These are phyloP conservation scores for Suhomyces wounanorum DNA, from an alignment of 1,139 yeast genomes.

Conservation along the genomic window DNA sequence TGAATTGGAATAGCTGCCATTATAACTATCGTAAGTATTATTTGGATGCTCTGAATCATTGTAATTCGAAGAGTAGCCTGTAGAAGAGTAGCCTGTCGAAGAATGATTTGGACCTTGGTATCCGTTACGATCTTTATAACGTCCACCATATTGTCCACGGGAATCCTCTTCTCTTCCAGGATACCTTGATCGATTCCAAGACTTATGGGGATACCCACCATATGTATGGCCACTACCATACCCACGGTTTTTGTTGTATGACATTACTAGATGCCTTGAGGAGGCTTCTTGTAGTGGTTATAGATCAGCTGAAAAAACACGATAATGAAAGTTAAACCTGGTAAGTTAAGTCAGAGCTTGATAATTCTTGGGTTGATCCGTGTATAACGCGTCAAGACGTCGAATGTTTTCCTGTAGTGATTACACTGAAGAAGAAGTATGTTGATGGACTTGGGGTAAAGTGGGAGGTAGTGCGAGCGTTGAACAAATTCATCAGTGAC, in stretches of 20 bases:
- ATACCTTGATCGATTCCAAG: conserved; percentile 6
- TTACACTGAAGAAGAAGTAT: not conserved
- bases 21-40: not conserved
- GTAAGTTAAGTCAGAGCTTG: not conserved
- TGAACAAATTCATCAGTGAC: not conserved
- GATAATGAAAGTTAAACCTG: not conserved
- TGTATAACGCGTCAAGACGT: not conserved
- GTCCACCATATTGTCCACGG: conserved; percentile 1
- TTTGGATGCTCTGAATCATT: not conserved
- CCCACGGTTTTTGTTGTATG: conserved; percentile 9
- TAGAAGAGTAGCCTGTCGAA: not conserved
- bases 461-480: conserved; percentile 10
- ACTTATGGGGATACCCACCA: conserved; percentile 3
- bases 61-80: not conserved
- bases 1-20: not conserved
- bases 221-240: conserved; percentile 2
- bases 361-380: not conserved
- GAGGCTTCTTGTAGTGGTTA: not conserved
- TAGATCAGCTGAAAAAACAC: not conserved
- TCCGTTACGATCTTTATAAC: not conserved
- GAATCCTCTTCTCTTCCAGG: conserved; percentile 3
- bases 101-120: not conserved
- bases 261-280: conserved; percentile 3
- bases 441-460: conserved; percentile 1
- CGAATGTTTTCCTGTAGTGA: not conserved